Conservation (phyloP, 495 filamentous ascomycete species). For the Neurospora cerealis region DNA sequence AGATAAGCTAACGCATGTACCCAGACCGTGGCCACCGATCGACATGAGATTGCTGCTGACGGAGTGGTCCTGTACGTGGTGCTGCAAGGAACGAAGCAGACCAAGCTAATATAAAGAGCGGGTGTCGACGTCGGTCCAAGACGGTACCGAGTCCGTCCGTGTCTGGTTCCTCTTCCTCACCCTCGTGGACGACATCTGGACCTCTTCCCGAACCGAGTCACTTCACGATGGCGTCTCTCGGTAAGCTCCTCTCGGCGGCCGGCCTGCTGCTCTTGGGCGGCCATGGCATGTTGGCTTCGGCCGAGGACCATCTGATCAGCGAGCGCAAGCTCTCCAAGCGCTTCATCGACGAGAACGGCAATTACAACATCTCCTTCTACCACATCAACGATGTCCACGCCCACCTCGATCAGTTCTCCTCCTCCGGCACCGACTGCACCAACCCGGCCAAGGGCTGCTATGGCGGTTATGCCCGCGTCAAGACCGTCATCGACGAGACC, state of each 20-base stretch:
- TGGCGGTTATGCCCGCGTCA: slow-evolving; percentile 49
- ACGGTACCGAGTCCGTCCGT: not conserved
- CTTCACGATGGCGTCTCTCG: slow-evolving; percentile 2
- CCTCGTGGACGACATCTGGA: not conserved
- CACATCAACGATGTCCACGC: slow-evolving; percentile 55
- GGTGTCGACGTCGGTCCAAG: not conserved
- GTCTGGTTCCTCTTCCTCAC: not conserved
- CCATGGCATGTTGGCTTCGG: not conserved
- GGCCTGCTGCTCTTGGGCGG: slow-evolving; percentile 1
- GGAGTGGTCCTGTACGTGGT: not conserved
- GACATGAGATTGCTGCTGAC: not conserved
- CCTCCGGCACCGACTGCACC: slow-evolving; percentile 45
- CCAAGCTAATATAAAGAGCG: not conserved
- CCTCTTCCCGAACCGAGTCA: not conserved
- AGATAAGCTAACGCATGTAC: not conserved
- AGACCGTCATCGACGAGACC: slow-evolving; percentile 38
- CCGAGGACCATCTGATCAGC: slow-evolving; percentile 32
- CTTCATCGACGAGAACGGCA: slow-evolving; percentile 38
- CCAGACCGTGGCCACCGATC: not conserved
- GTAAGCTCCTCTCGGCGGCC: slow-evolving; percentile 1
- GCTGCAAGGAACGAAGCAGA: not conserved
- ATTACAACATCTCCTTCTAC: slow-evolving; percentile 52
- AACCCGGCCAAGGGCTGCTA: slow-evolving; percentile 40
- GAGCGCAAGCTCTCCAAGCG: slow-evolving; percentile 33
- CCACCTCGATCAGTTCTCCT: slow-evolving; percentile 47